Conservation (phyloP, 2,329 filamentous ascomycete species). For the Cordyceps cateniannulata region DNA sequence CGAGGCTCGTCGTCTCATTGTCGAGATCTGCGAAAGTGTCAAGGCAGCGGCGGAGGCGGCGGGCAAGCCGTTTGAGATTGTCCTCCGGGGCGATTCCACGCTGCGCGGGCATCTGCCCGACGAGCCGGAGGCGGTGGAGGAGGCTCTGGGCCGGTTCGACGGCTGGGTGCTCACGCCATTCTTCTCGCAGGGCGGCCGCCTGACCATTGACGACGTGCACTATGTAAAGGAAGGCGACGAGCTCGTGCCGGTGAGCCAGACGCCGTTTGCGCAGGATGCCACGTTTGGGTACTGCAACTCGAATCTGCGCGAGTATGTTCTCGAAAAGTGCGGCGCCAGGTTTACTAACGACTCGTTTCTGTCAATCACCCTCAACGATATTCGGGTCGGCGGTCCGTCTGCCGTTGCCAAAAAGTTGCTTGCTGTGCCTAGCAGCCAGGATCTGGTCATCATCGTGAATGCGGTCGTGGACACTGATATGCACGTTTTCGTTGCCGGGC, state of each 20-base stretch:
- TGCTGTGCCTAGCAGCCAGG: constrained; percentile 26
- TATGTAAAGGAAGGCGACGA: constrained; percentile 47
- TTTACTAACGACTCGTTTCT: constrained; percentile 21
- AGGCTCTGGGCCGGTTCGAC: constrained; percentile 40
- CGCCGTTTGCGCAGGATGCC: constrained; percentile 50
- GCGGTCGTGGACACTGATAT: constrained; percentile 47
- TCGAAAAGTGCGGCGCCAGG: constrained; percentile 39
- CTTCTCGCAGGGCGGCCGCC: constrained; percentile 49
- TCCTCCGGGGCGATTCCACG: constrained; percentile 49
- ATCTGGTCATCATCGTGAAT: constrained; percentile 44
- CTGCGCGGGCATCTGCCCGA: constrained; percentile 49
- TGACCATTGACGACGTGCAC: constrained; percentile 49
- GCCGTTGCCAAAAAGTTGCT: constrained; percentile 22
- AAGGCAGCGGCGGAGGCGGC: constrained; percentile 34
- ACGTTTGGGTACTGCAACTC: constrained; percentile 51
- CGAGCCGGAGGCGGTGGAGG: constrained; percentile 44
- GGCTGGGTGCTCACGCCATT: constrained; percentile 50
- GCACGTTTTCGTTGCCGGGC: constrained; percentile 45
- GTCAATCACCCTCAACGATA: constrained; percentile 26
- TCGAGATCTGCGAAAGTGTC: constrained; percentile 43
- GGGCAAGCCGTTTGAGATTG: constrained; percentile 41
- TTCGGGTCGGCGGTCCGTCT: constrained; percentile 22
- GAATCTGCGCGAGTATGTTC: constrained; percentile 39
- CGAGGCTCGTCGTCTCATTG: constrained; percentile 39
- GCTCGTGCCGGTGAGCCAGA: constrained; percentile 37